Evolutionary conservation across 1,139 yeast genomes (phyloP), one percentile per base, ranked within the genome.

Genomic region (Saccharomycopsis hybrid): DNA sequence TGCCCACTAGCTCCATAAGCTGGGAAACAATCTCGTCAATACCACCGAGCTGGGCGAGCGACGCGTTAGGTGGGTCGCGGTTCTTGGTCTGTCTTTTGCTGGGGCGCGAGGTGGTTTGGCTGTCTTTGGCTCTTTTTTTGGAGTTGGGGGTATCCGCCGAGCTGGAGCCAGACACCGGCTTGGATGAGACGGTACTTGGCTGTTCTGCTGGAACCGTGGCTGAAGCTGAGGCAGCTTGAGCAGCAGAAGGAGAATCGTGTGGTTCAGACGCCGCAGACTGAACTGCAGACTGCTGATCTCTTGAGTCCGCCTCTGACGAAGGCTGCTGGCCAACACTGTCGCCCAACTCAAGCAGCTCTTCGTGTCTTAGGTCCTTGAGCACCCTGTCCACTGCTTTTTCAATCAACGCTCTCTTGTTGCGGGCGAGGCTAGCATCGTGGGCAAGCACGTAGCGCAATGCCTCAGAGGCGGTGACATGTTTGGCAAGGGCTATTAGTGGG

Each of bases 1-100:
- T 74, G 1, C 95, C 96, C 2, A 94, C 83, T 43, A 89, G 72
- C 64, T 92, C 97, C 81, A 88, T 80, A 13, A 92, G 73, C 63
- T 90, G 95, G 2, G 87, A 77, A 31, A 92, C 80, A 25, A 90
- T 82, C 50, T 76, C 80, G 55, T 85, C 95, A 65, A 94, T 79
- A 1, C 99, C 98, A 39, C 99, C 99, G 25, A 92, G 69, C 42
- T 88, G 80, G 4, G 86, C 73, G 32, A 92, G 69, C 4, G 81
- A 77, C 0, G 79, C 65, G 1, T 69, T 64, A n/a, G 95, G 95
- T 3, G 94, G 88, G 0, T 82, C 68, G 63, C 88, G 76, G 57
- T 83, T 87, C 58, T 71, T 69, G 58, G 67, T 68, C 58, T 75
- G 76, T 55, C 77, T 70, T 54, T 73, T 72, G 1, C 66, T 54